phyloP scores from a whole-genome alignment of 2,329 filamentous ascomycete species.

The Nemania sp. region DNA sequence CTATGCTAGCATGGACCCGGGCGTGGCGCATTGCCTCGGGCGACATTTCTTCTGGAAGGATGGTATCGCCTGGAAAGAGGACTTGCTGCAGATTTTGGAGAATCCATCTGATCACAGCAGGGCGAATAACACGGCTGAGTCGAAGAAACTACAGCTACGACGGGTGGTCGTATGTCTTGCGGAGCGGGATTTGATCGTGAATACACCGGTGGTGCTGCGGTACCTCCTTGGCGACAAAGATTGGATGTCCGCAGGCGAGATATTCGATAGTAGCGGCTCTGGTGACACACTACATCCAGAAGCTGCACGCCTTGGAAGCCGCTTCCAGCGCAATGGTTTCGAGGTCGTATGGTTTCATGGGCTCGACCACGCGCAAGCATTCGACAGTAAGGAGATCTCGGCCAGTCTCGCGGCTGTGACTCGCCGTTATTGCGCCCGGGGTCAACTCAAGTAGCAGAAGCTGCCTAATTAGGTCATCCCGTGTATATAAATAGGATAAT shows the following conservation, averaged over 20 bases:
- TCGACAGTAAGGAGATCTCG: constrained; percentile 46
- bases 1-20: constrained; percentile 70
- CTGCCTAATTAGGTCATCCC: neutral
- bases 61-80: constrained; percentile 72
- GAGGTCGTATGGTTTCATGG: constrained; percentile 64
- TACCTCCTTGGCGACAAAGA: constrained; percentile 55
- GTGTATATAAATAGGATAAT: constrained; percentile 8
- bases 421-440: constrained; percentile 34
- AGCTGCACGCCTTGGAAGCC: constrained; percentile 16
- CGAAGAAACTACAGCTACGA: constrained; percentile 19
- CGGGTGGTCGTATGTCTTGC: constrained; percentile 62
- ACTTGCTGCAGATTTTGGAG: constrained; percentile 49
- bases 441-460: constrained; percentile 5
- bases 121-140: constrained; percentile 16
- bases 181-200: constrained; percentile 67
- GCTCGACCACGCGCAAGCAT: constrained; percentile 68
- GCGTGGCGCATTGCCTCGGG: constrained; percentile 66
- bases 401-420: constrained; percentile 38
- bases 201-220: constrained; percentile 59
- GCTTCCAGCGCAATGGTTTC: constrained; percentile 46
- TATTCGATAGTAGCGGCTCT: constrained; percentile 28
- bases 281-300: constrained; percentile 37
- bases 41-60: constrained; percentile 74
- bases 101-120: constrained; percentile 12
- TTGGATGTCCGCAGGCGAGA: constrained; percentile 31